Evolutionary conservation across 768 basidiomycete genomes (phyloP).

Genomic region (Psilocybe cubensis): DNA sequence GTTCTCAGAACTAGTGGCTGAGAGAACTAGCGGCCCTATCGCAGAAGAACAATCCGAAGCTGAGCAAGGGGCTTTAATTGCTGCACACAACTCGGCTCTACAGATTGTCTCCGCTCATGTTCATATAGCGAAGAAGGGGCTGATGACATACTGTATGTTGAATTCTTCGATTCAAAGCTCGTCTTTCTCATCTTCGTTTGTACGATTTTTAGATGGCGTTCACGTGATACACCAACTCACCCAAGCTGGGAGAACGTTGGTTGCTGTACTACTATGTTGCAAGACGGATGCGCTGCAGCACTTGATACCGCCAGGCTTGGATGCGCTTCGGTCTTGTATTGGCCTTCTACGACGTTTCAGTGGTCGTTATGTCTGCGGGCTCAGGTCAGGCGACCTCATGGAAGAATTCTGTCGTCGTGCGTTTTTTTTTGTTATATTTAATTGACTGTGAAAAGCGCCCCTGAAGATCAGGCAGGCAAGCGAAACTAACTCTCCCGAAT

Average conservation of each 20-base stretch:
- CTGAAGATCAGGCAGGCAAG: slow-evolving; percentile 1
- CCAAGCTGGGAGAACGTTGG: slow-evolving; percentile 88
- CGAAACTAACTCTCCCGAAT: slow-evolving; percentile 3
- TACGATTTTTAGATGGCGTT: slow-evolving; percentile 70
- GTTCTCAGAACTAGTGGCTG: slow-evolving; percentile 77
- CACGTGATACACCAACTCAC: slow-evolving; percentile 96
- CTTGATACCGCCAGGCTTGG: slow-evolving; percentile 80
- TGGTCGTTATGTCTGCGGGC: slow-evolving; percentile 89
- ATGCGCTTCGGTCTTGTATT: slow-evolving; percentile 87
- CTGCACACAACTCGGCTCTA: slow-evolving; percentile 77
- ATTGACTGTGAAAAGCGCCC: background rate
- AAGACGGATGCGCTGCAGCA: slow-evolving; percentile 78
- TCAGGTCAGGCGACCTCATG: slow-evolving; percentile 89
- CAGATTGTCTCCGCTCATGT: slow-evolving; percentile 84
- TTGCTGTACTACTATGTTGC: slow-evolving; percentile 87
- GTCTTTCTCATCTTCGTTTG: slow-evolving; percentile 10
- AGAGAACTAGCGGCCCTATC: slow-evolving; percentile 55
- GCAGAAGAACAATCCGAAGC: slow-evolving; percentile 64
- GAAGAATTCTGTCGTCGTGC: slow-evolving; percentile 92
- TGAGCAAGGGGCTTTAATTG: slow-evolving; percentile 79
- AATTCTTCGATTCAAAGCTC: slow-evolving; percentile 9
- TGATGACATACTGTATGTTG: slow-evolving; percentile 96
- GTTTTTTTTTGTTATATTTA: slow-evolving; percentile 22
- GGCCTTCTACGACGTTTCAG: slow-evolving; percentile 88
- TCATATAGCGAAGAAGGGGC: slow-evolving; percentile 81